Base-by-base conservation (phyloP, 208 protist species). In the Trypanosomatidae sp. region DNA sequence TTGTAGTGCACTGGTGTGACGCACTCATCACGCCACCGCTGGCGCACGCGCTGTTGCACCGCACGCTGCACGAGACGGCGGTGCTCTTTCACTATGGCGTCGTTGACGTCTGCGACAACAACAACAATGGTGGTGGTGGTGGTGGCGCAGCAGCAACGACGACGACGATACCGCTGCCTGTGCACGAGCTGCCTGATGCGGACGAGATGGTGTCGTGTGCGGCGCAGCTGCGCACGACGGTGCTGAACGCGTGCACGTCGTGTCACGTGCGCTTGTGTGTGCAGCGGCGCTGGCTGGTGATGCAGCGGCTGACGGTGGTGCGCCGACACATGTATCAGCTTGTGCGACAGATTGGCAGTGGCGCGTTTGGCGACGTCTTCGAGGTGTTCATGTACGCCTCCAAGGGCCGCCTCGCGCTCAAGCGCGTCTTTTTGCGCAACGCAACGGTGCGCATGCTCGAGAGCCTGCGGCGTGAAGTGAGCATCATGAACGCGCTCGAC, bases 281-380 rank as follows among this genome's bases (percentile, higher is more conserved):
- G 33, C 63, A 58, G 5, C 64, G 56, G 7, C 56, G 55, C 32
- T 71, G 64, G 3, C 53, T 89, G 18, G 45, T 68, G 45, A 27
- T 53, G 24, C 63, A 75, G 25, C 74, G 80, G 66, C 10, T 79
- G 5, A 56, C 69, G 10, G 48, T 76, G 24, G 61, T 49, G 7
- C 56, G 61, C 47, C 52, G 53, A 1, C 60, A 75, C 33, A 56
- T 55, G 22, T 79, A 75, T 25, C 67, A 87, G 30, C 76, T 87
- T 42, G 56, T 81, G 6, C 48, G 71, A 13, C 57, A 55, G 38
- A 65, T 91, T 33, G 82, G 77, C 48, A 69, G 50, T 28, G 82
- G 82, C 13, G 61, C 61, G 39, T 85, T 82, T 47, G 82, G 74
- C 2, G 77, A 88, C 49, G 82, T 91, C 11, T 81, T 72, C 48